Conservation (phyloP, 2,329 filamentous ascomycete species). For the Botrytis cinerea region DNA sequence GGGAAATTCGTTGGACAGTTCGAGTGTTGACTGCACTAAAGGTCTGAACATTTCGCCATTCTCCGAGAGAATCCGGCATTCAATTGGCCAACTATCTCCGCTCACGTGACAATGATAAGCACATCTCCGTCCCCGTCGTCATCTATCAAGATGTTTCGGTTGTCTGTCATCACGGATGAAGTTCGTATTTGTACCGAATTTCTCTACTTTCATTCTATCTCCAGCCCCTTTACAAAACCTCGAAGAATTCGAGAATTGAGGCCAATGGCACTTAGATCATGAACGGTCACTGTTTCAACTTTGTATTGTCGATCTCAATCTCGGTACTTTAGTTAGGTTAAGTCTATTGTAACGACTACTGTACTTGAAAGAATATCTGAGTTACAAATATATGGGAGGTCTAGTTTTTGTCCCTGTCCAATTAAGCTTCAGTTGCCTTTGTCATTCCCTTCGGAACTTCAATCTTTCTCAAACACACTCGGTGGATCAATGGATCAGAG, state of each 20-base stretch:
- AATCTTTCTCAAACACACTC: constrained; percentile 5
- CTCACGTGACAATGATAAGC: neutral
- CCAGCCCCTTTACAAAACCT: neutral
- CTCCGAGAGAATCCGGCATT: neutral
- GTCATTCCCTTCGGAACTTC: neutral
- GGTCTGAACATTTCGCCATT: neutral
- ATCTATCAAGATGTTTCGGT: neutral
- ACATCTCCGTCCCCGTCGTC: neutral
- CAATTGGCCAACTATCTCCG: neutral
- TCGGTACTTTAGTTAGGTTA: neutral
- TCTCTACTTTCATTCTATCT: neutral
- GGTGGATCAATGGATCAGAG: constrained; percentile 2
- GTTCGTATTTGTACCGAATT: no score
- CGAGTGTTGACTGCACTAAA: neutral
- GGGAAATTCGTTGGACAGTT: neutral
- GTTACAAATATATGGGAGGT: constrained; percentile 1
- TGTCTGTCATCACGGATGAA: neutral
- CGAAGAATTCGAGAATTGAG: neutral
- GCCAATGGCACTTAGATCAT: neutral
- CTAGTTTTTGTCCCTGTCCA: neutral
- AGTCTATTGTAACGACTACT: neutral
- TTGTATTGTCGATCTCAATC: neutral
- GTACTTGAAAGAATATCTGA: neutral
- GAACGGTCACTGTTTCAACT: neutral
- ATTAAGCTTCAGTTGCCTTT: neutral